Evolutionary conservation across 2,329 filamentous ascomycete species (phyloP), one percentile per base, ranked within the genome.

Genomic region (Diplodia mutila): DNA sequence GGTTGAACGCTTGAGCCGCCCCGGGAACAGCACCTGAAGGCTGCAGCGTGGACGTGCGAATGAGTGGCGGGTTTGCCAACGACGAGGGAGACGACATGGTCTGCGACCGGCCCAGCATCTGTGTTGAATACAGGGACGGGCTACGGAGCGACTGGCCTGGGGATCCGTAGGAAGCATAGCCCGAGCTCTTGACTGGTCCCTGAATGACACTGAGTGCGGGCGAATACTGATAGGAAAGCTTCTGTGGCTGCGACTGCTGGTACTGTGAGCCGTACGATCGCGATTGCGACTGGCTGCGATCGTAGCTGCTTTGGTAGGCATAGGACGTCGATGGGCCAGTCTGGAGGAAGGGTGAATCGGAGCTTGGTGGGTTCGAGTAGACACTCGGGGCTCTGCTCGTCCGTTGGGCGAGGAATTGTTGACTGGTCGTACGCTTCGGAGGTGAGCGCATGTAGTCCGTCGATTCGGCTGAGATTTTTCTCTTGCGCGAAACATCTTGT

Each of bases 11-110:
- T 34, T 67, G 65, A 9, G 65, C 5, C n/a, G 54, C 27, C 12
- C 65, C 55, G 12, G 63, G 51, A 5, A 67, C 51, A 4, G 48
- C 29, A 12, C 81, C 80, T 9, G 85, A 84, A 65, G 87, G 84
- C 69, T 87, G 86, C 57, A 91, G 78, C 2, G 88, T 90, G 2
- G 90, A 90, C 5, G 89, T 91, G 67, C 90, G 85, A 66, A 91
- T 88, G 67, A 91, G 78, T 27, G 65, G 65, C 21, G 65, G 90
- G 68, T 86, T 86, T 37, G 83, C 75, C 11, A 79, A 71, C 21
- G 71, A 72, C 14, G 79, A 73, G 16, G 84, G 81, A 6, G 86
- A 85, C 49, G 82, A 76, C 61, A 82, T 75, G 53, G 83, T 73
- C 78, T 82, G 53, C 82, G 81, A 61, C 76, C 77, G 59, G 82